Evolutionary conservation across 2,329 filamentous ascomycete genomes (phyloP), one percentile per base, ranked within the genome.

Genomic region (Beauveria sp.): DNA sequence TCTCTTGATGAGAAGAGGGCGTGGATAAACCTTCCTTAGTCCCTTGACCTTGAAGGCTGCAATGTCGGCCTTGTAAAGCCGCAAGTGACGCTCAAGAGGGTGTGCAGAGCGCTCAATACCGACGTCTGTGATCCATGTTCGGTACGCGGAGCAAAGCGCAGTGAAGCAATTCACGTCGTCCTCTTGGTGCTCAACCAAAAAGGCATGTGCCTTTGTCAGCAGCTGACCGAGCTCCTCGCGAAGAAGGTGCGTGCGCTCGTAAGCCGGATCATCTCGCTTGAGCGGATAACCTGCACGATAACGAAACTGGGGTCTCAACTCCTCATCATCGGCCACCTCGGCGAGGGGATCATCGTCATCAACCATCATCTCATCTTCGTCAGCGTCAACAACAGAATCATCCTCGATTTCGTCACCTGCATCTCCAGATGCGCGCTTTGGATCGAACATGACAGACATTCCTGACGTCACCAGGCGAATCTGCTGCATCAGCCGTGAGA

Each of bases 111-210:
- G 84, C 75, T 99, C 94, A 63, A 97, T 96, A 20, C 96, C 94
- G 46, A 99, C 92, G 69, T 99, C 94, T 1, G 96, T 92, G 68
- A 99, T 97, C 92, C 92, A 99, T 9, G 91, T 94, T 48, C 91
- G 84, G 72, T 97, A 99, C 1, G 93, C 91, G 24, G 89, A 89
- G 74, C 96, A 99, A 2, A 99, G 76, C 0, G 92, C 86, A 26
- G 92, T 96, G 75, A 99, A 99, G 74, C 92, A 97, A 18, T 90
- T 86, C 1, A 99, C 94, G 71, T 99, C 94, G 70, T 99, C 94
- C 71, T 97, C 91, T 70, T 96, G 92, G 63, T 93, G 87, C 63
- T 85, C 77, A 20, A 85, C 87, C 62, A 99, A 77, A 76, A 97
- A 99, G 2, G 80, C 76, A 73, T 99, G 96, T 0, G 96, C 91